Conservation (phyloP, 805 yeast species). For the Hyphopichia homilentoma region DNA sequence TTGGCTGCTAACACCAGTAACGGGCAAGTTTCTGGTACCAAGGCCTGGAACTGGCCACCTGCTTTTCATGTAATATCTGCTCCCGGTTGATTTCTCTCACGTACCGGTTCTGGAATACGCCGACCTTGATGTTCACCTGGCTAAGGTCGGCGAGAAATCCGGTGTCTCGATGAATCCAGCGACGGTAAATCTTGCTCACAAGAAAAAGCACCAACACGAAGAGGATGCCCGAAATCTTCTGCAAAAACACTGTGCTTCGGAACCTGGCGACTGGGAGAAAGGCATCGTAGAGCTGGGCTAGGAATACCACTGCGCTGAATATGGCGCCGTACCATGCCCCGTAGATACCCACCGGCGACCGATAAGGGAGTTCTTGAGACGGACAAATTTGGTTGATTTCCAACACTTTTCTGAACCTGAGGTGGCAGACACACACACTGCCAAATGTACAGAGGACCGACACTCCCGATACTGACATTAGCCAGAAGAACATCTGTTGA, state of each 20-base stretch:
- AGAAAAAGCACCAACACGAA: not conserved
- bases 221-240: not conserved
- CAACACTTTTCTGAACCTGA: constrained; percentile 1
- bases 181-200: not conserved
- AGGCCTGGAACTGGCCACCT: constrained; percentile 2
- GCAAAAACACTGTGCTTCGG: not conserved
- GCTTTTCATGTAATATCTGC: constrained; percentile 1
- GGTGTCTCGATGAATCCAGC: constrained; percentile 2
- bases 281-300: not conserved
- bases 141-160: constrained; percentile 2
- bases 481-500: constrained; percentile 16
- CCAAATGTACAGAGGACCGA: constrained; percentile 1
- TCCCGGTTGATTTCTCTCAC: not conserved
- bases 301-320: not conserved
- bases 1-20: constrained; percentile 6
- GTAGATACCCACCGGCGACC: not conserved
- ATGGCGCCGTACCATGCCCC: not conserved
- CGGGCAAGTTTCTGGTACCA: constrained; percentile 5
- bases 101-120: constrained; percentile 1
- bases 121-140: constrained; percentile 4
- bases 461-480: not conserved
- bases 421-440: constrained; percentile 2
- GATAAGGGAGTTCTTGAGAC: not conserved
- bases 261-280: not conserved
- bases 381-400: no score